phyloP scores from a whole-genome alignment of 306 rosid species.

The Dicorynia guianensis region DNA sequence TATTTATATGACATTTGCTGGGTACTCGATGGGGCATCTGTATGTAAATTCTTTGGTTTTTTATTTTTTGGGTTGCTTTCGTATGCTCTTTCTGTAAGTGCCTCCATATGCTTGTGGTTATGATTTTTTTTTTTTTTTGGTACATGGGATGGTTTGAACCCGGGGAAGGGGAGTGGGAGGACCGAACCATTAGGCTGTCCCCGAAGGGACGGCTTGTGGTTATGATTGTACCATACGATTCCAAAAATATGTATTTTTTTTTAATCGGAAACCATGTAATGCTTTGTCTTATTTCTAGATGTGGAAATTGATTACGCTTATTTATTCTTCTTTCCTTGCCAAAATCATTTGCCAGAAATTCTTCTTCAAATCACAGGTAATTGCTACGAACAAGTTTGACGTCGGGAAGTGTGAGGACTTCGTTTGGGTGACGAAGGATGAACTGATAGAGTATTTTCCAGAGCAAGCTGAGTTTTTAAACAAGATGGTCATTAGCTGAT shows the following conservation, averaged over 20 bases:
- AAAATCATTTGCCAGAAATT: conserved; percentile 61
- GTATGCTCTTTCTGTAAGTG: conserved; percentile 24
- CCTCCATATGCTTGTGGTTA: neutral
- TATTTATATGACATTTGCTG: conserved; percentile 5
- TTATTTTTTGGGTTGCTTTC: no score
- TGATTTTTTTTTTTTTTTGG: no score
- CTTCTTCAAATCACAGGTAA: conserved; percentile 91
- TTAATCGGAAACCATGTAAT: neutral
- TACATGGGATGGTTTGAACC: no score
- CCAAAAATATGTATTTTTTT: no score
- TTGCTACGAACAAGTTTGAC: conserved; percentile 68
- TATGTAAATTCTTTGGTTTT: no score
- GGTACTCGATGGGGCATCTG: neutral
- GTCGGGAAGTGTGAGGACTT: conserved; percentile 71
- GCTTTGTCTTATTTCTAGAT: conserved; percentile 9
- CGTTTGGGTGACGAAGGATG: conserved; percentile 97
- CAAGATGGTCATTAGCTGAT: conserved; percentile 90
- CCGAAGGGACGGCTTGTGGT: no score
- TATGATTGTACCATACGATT: conserved; percentile 6
- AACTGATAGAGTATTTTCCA: conserved; percentile 79
- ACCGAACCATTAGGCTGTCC: no score
- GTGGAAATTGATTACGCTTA: conserved; percentile 29
- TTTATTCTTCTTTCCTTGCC: conserved; percentile 24
- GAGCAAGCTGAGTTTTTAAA: conserved; percentile 74
- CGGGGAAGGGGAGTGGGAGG: no score